Conservation (phyloP, 2,329 filamentous ascomycete genomes). For the Hypoxylon sp. region DNA sequence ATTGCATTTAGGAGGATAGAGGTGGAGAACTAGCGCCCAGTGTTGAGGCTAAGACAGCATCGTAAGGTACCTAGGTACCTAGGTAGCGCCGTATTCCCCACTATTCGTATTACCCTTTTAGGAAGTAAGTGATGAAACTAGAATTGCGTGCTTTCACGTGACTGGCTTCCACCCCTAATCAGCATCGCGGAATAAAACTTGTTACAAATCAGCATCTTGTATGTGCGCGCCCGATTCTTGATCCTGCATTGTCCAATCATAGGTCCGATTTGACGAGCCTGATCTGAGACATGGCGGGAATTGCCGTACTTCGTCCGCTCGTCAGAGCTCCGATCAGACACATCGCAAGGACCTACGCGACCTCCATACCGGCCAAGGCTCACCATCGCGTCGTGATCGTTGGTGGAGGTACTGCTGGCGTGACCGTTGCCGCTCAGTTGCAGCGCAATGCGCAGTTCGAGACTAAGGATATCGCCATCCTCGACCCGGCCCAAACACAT, state of each 20-base stretch:
- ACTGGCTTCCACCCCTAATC: constrained; percentile 16
- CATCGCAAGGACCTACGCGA: constrained; percentile 45
- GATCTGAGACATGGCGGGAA: constrained; percentile 25
- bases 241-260: constrained; percentile 23
- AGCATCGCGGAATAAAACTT: constrained; percentile 12
- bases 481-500: constrained; percentile 52
- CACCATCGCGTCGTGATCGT: constrained; percentile 75
- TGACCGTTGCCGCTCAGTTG: constrained; percentile 75
- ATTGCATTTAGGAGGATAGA: no score
- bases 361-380: constrained; percentile 46
- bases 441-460: constrained; percentile 53
- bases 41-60: no score
- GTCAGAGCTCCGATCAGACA: constrained; percentile 33
- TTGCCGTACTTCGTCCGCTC: constrained; percentile 39
- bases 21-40: no score
- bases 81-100: background rate
- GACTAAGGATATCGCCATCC: constrained; percentile 52
- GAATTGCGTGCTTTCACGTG: constrained; percentile 41
- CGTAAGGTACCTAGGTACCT: no score
- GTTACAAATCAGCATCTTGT: constrained; percentile 14
- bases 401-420: constrained; percentile 74
- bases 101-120: background rate
- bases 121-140: constrained; percentile 14
- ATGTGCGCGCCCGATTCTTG: constrained; percentile 3
- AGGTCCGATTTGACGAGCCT: constrained; percentile 3